Evolutionary conservation across 306 rosid genomes (phyloP), one percentile per base, ranked within the genome.

Genomic region (Casuarina cunninghamiana): DNA sequence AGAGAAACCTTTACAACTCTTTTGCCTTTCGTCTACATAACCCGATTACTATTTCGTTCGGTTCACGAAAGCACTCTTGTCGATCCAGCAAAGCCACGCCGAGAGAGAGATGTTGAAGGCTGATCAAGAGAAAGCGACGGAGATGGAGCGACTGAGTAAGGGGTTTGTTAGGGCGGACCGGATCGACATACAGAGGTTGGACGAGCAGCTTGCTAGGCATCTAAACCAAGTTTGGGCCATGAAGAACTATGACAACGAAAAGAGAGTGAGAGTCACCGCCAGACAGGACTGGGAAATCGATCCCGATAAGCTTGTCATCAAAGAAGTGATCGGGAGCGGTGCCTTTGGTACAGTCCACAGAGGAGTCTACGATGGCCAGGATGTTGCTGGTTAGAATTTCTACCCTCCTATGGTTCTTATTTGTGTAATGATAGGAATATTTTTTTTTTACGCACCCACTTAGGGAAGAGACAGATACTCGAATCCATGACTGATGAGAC

Each of bases 241-340:
- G 71, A 8, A 62, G 69, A 62, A 62, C 43, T 9, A 0, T 37
- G 44, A 35, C n/a, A 62, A 62, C 3, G 69, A 7, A 37, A 62
- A 62, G 0, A 37, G 37, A 62, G 8, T 37, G 10, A 37, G n/a
- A 5, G 0, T 37, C 69, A 12, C 69, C 44, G 43, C 16, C 21
- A 66, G n/a, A 66, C 32, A 66, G n/a, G 49, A 42, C 50, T 66
- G 71, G 71, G 50, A 66, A 42, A 66, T 66, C 12, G 71, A 66
- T 42, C 2, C 50, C 71, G 5, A n/a, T 0, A 66, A 66, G 49
- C 71, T 66, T 66, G 8, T 42, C 71, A 11, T 42, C 6, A 42
- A 66, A 66, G 35, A 66, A 66, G 50, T 16, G 71, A 66, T 66
- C n/a, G 71, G 15, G 3, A 48, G 48, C 21, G 71, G 71, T 17